Evolutionary conservation across 164 flowering plant genomes (phyloP).

Genomic region (Aristolochia californica): DNA sequence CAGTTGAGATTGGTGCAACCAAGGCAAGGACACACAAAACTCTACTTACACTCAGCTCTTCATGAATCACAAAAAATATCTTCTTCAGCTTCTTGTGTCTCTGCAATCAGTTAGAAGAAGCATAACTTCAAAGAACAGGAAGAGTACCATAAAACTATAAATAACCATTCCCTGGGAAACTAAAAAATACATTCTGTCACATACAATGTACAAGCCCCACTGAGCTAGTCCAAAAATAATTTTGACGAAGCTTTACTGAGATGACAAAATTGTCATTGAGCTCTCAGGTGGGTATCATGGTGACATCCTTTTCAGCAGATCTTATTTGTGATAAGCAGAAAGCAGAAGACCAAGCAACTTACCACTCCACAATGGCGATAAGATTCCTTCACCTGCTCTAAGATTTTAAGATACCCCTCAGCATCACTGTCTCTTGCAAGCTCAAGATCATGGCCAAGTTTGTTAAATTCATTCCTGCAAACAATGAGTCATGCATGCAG

Average conservation of each 20-base stretch:
- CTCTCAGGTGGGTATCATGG: too few relatives aligned
- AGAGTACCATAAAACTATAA: too few relatives aligned
- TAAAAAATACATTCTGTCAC: too few relatives aligned
- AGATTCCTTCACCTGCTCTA: constrained; percentile 53
- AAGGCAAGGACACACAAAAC: neutral
- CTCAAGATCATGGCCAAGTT: constrained; percentile 57
- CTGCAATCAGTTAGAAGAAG: constrained; percentile 26
- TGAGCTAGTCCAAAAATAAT: too few relatives aligned
- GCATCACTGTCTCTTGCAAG: constrained; percentile 53
- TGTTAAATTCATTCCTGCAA: constrained; percentile 51
- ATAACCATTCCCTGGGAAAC: too few relatives aligned
- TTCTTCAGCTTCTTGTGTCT: constrained; percentile 64
- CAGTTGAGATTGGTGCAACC: neutral
- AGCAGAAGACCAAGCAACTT: constrained; percentile 6
- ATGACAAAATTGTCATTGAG: too few relatives aligned
- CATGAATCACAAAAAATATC: constrained; percentile 70
- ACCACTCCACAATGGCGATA: constrained; percentile 64
- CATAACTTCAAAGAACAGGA: neutral
- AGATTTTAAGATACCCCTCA: constrained; percentile 36
- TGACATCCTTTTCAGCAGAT: neutral
- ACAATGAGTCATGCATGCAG: constrained; percentile 1
- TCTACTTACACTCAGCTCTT: constrained; percentile 57
- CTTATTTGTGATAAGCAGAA: neutral
- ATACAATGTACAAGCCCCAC: too few relatives aligned
- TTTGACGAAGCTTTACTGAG: too few relatives aligned